Percentiles rank a stretch among this genome's conserved stretches.
Evolutionary conservation across 768 basidiomycete genomes (phyloP).

Genomic region (Leccinum truebloodii): DNA sequence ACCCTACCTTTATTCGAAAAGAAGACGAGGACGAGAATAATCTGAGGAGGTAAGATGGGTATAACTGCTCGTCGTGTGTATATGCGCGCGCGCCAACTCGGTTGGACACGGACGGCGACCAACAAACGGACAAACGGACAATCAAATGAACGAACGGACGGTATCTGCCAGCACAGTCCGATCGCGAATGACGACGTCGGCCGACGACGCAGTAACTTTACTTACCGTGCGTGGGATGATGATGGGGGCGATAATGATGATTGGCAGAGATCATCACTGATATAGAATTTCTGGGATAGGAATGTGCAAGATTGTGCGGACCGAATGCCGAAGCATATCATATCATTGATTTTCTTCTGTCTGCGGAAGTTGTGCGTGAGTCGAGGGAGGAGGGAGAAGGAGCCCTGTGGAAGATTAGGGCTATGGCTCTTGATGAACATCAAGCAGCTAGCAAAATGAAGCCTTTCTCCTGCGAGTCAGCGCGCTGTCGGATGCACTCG

Average conservation of each 20-base stretch:
- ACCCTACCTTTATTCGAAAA: neutral
- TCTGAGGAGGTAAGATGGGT: neutral
- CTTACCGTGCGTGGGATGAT: neutral
- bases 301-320: neutral
- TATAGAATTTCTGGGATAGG: neutral
- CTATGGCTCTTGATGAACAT: too few species aligned
- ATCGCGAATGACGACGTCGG: neutral
- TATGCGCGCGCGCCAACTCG: neutral
- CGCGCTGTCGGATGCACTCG: too few species aligned
- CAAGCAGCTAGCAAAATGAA: too few species aligned
- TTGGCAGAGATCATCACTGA: neutral
- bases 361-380: neutral
- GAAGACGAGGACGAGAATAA: neutral
- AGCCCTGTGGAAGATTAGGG: too few species aligned
- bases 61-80: neutral
- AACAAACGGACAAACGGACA: neutral
- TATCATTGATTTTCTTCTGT: neutral
- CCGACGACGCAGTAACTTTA: neutral
- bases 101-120: neutral
- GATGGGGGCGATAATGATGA: neutral
- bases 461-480: too few species aligned
- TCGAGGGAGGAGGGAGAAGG: neutral
- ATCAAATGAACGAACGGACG: neutral
- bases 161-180: neutral
- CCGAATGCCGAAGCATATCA: neutral